Percentiles rank a stretch among this genome's conserved stretches.
Evolutionary conservation across 1,139 yeast species (phyloP).

Genomic region (Wickerhamiella pararugosa): DNA sequence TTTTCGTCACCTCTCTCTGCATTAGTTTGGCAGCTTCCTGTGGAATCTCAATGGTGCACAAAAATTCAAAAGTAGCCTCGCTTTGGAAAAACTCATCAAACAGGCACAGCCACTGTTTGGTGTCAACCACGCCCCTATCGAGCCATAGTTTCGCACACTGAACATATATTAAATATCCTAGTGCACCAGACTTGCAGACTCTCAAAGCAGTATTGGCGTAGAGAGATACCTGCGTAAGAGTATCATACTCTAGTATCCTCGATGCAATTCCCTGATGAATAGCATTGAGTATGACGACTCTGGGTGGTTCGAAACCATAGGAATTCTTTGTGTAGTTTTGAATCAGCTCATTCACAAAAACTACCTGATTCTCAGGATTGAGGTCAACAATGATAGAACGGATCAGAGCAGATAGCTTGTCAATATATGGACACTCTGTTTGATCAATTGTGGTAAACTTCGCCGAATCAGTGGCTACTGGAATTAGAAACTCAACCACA

Average conservation of each 20-base stretch:
- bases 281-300: conserved; percentile 11
- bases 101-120: not conserved
- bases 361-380: not conserved
- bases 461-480: conserved; percentile 21
- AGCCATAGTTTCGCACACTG: not conserved
- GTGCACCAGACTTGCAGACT: conserved; percentile 13
- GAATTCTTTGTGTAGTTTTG: conserved; percentile 26
- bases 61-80: not conserved
- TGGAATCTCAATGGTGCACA: too few species aligned
- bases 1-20: not conserved
- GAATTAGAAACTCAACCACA: conserved; percentile 41
- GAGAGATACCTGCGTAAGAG: conserved; percentile 4
- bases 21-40: too few species aligned
- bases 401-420: not conserved
- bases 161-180: conserved; percentile 11
- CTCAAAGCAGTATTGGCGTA: conserved; percentile 9
- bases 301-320: conserved; percentile 30
- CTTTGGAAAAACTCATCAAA: not conserved
- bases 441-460: not conserved
- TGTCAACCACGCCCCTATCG: not conserved
- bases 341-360: conserved; percentile 7
- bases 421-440: conserved; percentile 1
- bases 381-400: not conserved
- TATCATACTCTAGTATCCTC: not conserved
- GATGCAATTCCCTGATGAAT: not conserved